phyloP scores from a whole-genome alignment of 768 basidiomycete species.

The Cystobasidium ongulense region DNA sequence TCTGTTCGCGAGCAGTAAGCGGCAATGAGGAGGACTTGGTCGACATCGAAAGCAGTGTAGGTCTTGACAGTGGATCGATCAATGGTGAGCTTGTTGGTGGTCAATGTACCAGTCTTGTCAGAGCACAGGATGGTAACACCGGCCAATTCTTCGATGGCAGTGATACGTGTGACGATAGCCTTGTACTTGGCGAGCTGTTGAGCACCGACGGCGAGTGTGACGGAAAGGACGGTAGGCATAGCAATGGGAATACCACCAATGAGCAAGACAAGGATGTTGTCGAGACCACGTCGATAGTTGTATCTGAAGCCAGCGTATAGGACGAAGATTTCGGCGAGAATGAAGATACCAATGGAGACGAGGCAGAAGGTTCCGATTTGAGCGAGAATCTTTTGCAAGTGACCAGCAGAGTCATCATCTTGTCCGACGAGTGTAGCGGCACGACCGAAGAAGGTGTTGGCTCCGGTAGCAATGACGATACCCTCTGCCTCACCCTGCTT shows the following conservation, averaged over 20 bases:
- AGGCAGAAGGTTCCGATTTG: slow-evolving; percentile 97
- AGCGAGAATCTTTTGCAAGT: slow-evolving; percentile 96
- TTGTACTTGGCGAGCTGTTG: slow-evolving; percentile 99
- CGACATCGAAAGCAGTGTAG: slow-evolving; percentile 76
- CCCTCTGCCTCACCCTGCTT: slow-evolving; percentile 99
- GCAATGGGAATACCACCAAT: slow-evolving; percentile 99
- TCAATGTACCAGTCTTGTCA: slow-evolving; percentile 64
- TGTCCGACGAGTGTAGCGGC: slow-evolving; percentile 94
- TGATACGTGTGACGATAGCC: slow-evolving; percentile 99
- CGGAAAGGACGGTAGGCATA: slow-evolving; percentile 97
- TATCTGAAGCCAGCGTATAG: slow-evolving; percentile 88
- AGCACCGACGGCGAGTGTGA: slow-evolving; percentile 96
- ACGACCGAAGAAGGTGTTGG: slow-evolving; percentile 97
- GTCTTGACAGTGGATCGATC: slow-evolving; percentile 84
- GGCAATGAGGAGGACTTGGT: slow-evolving; percentile 85
- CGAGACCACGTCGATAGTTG: slow-evolving; percentile 82
- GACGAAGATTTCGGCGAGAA: slow-evolving; percentile 80
- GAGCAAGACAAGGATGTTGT: slow-evolving; percentile 95
- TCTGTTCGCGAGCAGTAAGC: slow-evolving; percentile 96
- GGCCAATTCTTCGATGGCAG: slow-evolving; percentile 94
- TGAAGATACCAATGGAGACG: slow-evolving; percentile 90
- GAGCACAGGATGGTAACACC: slow-evolving; percentile 98
- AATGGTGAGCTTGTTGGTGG: slow-evolving; percentile 98
- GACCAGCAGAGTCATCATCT: slow-evolving; percentile 95
- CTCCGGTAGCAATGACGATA: slow-evolving; percentile 94